phyloP scores from a whole-genome alignment of 192 early-diverging fungal genomes.

The Dimargaris xerosporica region DNA sequence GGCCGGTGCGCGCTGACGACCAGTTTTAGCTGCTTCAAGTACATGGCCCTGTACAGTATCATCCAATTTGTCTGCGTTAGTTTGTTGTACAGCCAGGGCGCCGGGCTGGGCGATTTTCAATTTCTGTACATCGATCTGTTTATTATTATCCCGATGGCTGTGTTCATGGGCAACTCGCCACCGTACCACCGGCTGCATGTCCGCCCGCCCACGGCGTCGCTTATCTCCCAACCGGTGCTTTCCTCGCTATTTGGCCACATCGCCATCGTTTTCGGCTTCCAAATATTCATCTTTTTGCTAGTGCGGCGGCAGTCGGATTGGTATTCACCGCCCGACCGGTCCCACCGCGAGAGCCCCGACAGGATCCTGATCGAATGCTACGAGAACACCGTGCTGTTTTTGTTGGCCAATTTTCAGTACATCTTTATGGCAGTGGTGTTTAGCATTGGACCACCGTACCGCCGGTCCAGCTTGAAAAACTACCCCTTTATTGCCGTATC shows the following conservation, averaged over 20 bases:
- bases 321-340: constrained; percentile 38
- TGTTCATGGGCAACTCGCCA: constrained; percentile 83
- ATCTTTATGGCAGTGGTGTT: constrained; percentile 78
- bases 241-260: constrained; percentile 84
- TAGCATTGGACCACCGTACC: constrained; percentile 91
- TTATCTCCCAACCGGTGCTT: constrained; percentile 82
- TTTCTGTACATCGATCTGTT: constrained; percentile 91
- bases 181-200: constrained; percentile 52
- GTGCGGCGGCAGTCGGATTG: constrained; percentile 59
- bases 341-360: constrained; percentile 42
- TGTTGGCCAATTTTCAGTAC: constrained; percentile 88
- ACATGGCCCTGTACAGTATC: constrained; percentile 92
- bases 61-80: constrained; percentile 95
- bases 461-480: constrained; percentile 76
- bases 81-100: constrained; percentile 73
- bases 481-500: constrained; percentile 18
- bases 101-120: constrained; percentile 87
- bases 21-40: constrained; percentile 97
- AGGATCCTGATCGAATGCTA: constrained; percentile 55
- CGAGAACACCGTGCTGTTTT: constrained; percentile 88
- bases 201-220: constrained; percentile 78
- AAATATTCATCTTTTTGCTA: constrained; percentile 51
- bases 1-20: constrained; percentile 94
- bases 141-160: constrained; percentile 74
- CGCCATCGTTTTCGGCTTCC: constrained; percentile 64